Evolutionary conservation across 2,329 filamentous ascomycete genomes (phyloP).

Genomic region (Claviceps sp.): DNA sequence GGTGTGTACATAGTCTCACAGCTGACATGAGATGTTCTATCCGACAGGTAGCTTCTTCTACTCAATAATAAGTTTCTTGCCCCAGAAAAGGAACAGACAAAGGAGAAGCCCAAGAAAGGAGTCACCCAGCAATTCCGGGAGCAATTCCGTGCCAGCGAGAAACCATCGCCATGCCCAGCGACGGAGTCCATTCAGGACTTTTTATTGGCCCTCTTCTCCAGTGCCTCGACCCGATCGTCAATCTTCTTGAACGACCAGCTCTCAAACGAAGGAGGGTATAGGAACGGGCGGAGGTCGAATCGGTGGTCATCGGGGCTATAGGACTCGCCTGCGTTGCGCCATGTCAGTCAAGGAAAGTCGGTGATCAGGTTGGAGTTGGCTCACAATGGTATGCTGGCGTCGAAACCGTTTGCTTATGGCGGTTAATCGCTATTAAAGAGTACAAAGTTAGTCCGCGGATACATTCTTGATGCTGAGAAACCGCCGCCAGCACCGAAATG

Average conservation of each 20-base stretch:
- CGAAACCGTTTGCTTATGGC: conserved; percentile 1
- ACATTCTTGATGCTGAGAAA: neutral
- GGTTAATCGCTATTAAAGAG: conserved; percentile 2
- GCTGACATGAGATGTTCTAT: no score
- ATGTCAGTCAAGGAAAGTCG: neutral
- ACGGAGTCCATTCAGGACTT: neutral
- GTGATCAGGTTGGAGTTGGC: neutral
- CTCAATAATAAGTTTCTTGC: no score
- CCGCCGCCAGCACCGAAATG: neutral
- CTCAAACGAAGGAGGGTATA: conserved; percentile 20
- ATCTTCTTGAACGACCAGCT: conserved; percentile 26
- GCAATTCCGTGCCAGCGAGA: no score
- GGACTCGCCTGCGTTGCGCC: neutral
- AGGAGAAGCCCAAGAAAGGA: no score
- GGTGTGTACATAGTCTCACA: no score
- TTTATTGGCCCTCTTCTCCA: conserved; percentile 14
- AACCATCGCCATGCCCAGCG: neutral
- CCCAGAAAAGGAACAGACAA: no score
- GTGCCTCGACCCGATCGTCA: conserved; percentile 21
- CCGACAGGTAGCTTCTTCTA: no score
- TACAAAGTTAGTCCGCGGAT: neutral
- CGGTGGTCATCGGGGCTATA: conserved; percentile 3
- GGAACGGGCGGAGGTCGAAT: conserved; percentile 10
- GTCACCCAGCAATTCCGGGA: no score
- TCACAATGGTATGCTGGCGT: conserved; percentile 1